Percentiles rank a stretch among this genome's conserved stretches.
Evolutionary conservation across 2,329 filamentous ascomycete species (phyloP).

Genomic region (Periglandula ipomoeae): DNA sequence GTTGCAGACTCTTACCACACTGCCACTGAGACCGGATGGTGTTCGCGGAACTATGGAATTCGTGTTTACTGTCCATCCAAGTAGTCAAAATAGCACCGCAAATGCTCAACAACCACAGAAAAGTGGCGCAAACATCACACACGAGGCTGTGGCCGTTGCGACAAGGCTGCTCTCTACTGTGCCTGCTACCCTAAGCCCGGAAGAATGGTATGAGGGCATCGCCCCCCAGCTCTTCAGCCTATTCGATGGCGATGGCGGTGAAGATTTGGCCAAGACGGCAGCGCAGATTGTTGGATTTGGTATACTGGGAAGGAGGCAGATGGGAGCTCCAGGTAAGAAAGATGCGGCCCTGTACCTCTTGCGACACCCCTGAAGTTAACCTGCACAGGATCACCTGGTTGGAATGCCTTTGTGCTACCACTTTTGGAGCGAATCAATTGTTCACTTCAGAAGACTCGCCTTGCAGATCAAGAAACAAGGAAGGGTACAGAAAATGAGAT

Average conservation of each 20-base stretch:
- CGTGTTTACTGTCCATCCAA: conserved; percentile 58
- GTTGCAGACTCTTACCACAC: conserved; percentile 45
- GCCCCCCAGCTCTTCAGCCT: conserved; percentile 52
- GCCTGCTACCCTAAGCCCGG: conserved; percentile 42
- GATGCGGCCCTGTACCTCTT: not conserved
- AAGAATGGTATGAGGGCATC: conserved; percentile 52
- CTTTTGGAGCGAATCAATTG: conserved; percentile 44
- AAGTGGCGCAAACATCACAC: conserved; percentile 54
- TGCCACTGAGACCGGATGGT: conserved; percentile 54
- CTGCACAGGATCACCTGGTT: conserved; percentile 43
- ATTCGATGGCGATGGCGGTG: conserved; percentile 43
- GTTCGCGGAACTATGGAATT: conserved; percentile 63
- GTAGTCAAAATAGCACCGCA: conserved; percentile 30
- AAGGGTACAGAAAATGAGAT: conserved; percentile 26
- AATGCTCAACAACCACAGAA: conserved; percentile 39
- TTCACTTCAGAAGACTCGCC: conserved; percentile 15
- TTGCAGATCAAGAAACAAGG: conserved; percentile 2
- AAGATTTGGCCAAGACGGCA: conserved; percentile 25
- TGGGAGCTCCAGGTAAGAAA: conserved; percentile 49
- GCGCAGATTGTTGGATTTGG: conserved; percentile 42
- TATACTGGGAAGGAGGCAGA: conserved; percentile 53
- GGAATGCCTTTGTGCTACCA: conserved; percentile 52
- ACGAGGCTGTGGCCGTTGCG: conserved; percentile 57
- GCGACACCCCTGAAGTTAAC: not conserved
- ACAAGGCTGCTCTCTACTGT: conserved; percentile 52